Base-by-base conservation (phyloP, 345 rosid genomes). In the Camelina neglecta region DNA sequence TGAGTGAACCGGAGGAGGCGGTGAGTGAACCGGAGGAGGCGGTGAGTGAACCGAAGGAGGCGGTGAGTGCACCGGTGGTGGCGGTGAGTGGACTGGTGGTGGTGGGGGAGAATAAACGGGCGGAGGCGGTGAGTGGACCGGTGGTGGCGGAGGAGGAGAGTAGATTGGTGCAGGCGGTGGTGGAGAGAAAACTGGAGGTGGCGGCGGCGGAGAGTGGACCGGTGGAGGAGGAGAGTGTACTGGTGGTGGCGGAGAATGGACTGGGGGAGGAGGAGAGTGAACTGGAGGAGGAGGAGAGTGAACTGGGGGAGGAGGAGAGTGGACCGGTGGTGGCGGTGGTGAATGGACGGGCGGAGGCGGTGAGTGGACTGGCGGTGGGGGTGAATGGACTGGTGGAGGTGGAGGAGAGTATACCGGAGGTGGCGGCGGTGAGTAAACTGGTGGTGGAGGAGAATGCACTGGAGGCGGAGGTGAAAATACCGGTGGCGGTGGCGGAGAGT, bases 91-190 rank as follows among this genome's bases (percentile, higher is more conserved):
- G 1, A 60, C 67, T 9, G 81, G 75, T n/a, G 81, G 73, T 4
- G 81, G 75, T n/a, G 81, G 73, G 3, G 80, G 79, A 1, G 82
- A 58, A 6, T 44, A 35, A 0, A 60, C 66, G 1, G 74, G 74
- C 0, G 71, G 78, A 12, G 81, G 78, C 16, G 81, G 73, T 8
- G 79, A 60, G 6, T 66, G 77, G 1, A 78, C 80, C 2, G 67
- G 76, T 0, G 74, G 72, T 47, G 75, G 75, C 5, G 77, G 77
- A 11, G 79, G 79, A 4, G 80, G 80, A 6, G 80, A 76, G 15
- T 62, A 7, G 8, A 70, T n/a, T 33, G 80, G 80, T 42, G 75
- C 21, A 5, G 80, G 72, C 0, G 72, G 72, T 12, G 72, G 79
- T 29, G 79, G 74, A 24, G 79, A 51, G 33, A 8, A 12, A 8